Conservation (phyloP, 129 eudicot species). For the Arctium minus region DNA sequence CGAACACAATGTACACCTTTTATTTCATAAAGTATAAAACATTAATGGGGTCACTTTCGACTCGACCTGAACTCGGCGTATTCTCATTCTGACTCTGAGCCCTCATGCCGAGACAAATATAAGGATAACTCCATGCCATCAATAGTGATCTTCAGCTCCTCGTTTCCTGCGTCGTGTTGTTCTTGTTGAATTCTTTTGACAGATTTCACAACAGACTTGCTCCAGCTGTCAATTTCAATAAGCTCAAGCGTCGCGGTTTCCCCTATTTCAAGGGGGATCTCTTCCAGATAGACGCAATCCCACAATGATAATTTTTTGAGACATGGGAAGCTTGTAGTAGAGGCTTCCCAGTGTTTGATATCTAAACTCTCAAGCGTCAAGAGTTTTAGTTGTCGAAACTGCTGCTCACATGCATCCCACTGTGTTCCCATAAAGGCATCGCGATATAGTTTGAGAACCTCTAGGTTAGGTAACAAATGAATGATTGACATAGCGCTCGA, state of each 20-base stretch:
- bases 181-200: neutral
- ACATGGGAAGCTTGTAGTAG: neutral
- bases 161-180: neutral
- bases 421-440: neutral
- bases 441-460: neutral
- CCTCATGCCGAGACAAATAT: neutral
- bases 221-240: neutral
- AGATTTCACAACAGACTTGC: neutral
- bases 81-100: neutral
- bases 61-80: neutral
- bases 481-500: neutral
- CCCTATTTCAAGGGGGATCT: conserved; percentile 6
- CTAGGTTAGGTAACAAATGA: neutral
- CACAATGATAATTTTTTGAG: neutral
- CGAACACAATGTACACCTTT: too few relatives aligned
- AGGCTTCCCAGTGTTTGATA: too few relatives aligned
- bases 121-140: neutral
- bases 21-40: too few relatives aligned
- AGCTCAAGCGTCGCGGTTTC: neutral
- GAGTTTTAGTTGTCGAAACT: too few relatives aligned
- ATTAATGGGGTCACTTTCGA: neutral
- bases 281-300: neutral
- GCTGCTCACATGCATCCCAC: neutral
- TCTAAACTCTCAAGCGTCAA: too few relatives aligned
- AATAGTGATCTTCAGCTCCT: neutral